These are phyloP conservation scores for Raphanus sativus DNA, from an alignment of 345 rosid species.

Conservation along the genomic window DNA sequence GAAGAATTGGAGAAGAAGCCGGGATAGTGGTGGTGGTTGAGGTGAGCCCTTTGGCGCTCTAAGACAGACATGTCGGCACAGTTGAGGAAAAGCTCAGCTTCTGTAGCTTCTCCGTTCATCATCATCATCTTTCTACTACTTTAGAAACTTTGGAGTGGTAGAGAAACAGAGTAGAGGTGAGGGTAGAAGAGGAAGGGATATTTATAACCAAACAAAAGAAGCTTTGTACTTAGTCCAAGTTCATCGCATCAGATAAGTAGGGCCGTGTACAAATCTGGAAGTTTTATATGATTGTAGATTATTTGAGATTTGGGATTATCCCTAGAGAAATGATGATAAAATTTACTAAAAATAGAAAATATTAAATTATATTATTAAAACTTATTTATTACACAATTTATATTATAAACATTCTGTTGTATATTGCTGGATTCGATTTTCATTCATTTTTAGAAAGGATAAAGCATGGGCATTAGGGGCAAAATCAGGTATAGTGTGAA, in stretches of 20 bases:
- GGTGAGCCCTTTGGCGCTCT: constrained; percentile 58
- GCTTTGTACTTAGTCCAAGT: neutral
- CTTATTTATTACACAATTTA: too few species aligned
- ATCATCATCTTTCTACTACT: neutral
- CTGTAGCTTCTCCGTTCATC: constrained; percentile 12
- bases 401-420: neutral
- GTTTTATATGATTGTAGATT: neutral
- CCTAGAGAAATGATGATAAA: neutral
- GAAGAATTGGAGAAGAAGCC: constrained; percentile 34
- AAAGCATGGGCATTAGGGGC: neutral
- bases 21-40: constrained; percentile 41
- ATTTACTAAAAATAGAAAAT: neutral
- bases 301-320: neutral
- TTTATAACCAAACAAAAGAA: neutral
- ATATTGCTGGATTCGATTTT: neutral
- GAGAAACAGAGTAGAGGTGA: constrained; percentile 14
- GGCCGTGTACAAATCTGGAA: neutral
- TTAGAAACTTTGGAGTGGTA: neutral
- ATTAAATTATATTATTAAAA: too few species aligned
- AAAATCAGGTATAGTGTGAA: neutral
- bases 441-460: neutral
- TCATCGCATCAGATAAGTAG: constrained; percentile 3
- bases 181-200: neutral
- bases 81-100: neutral
- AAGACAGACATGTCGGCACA: constrained; percentile 55